Evolutionary conservation across 768 basidiomycete species (phyloP), one percentile per base, ranked within the genome.

Genomic region (Tylopilus balloui): DNA sequence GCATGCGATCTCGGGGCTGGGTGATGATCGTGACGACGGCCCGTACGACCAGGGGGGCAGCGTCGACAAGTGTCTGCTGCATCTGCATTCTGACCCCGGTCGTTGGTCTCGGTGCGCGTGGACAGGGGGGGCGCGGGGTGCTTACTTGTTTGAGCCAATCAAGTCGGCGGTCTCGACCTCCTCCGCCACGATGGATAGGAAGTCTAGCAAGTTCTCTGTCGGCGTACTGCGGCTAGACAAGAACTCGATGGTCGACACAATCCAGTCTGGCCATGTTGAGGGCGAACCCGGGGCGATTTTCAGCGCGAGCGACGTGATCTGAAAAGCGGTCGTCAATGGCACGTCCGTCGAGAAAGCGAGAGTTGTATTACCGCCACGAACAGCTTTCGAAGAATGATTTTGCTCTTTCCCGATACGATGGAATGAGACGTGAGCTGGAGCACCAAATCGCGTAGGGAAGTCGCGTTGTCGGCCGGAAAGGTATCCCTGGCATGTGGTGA

Each of bases 161-260:
- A 95, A 69, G 66, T 92, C 90, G 10, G 89, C 87, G 21, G 78
- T 76, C 19, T 76, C 75, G 7, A 90, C 74, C 61, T 96, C 92
- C 59, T 94, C 90, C 3, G 89, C 88, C 0, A 82, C 87, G 36
- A 94, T 92, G 14, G 83, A 77, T 32, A 93, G 72, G 63, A 89
- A 88, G 53, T 90, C 86, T 35, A 88, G 78, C 13, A 87, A 67
- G 43, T 76, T 65, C 52, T 86, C 84, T 1, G 77, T 69, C 1
- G 80, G 66, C 1, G 81, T 79, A 12, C 85, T 83, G 6, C 74
- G 72, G 12, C 64, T 70, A 1, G 83, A 84, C 52, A 94, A 78
- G 2, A 75, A 71, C 2, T 79, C 74, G 5, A 89, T 73, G 29
- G 81, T 81, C 1, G 76, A 74, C 28, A 83, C 61, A 11, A 95